Conservation (phyloP, 1,139 yeast species). For the Candida albicans region DNA sequence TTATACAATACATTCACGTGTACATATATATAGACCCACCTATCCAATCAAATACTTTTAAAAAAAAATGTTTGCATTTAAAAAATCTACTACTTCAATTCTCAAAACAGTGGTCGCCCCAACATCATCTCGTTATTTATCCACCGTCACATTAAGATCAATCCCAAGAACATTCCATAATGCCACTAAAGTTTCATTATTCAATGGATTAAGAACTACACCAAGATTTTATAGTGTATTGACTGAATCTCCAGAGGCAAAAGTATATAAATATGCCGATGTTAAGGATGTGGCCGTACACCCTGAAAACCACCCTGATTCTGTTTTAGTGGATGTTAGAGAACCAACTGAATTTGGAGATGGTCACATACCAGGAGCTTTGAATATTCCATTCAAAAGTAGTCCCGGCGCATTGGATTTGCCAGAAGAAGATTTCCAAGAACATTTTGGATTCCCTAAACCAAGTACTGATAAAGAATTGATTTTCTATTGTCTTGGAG, state of each 20-base stretch:
- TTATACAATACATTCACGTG: background rate
- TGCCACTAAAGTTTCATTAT: conserved; percentile 1
- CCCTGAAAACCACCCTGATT: conserved; percentile 37
- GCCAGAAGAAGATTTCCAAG: conserved; percentile 73
- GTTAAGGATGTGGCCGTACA: conserved; percentile 49
- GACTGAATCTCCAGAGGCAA: conserved; percentile 44
- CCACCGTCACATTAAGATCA: conserved; percentile 2
- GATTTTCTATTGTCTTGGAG: conserved; percentile 90
- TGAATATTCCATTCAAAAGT: conserved; percentile 87
- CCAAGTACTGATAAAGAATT: conserved; percentile 72
- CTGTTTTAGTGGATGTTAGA: conserved; percentile 80
- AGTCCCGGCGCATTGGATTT: conserved; percentile 93
- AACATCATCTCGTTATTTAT: conserved; percentile 2
- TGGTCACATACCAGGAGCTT: conserved; percentile 78
- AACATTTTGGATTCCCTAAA: conserved; percentile 79
- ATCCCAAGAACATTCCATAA: conserved; percentile 5
- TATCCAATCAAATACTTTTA: background rate
- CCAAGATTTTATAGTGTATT: conserved; percentile 30
- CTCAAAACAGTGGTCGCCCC: conserved; percentile 3
- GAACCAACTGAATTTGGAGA: conserved; percentile 79
- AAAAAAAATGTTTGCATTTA: conserved; percentile 8
- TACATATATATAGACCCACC: background rate
- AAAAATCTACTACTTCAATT: conserved; percentile 10
- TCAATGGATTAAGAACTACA: background rate
- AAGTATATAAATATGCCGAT: conserved; percentile 54